Base-by-base conservation (phyloP, 129 eudicot species). In the Ambrosia trifida region DNA sequence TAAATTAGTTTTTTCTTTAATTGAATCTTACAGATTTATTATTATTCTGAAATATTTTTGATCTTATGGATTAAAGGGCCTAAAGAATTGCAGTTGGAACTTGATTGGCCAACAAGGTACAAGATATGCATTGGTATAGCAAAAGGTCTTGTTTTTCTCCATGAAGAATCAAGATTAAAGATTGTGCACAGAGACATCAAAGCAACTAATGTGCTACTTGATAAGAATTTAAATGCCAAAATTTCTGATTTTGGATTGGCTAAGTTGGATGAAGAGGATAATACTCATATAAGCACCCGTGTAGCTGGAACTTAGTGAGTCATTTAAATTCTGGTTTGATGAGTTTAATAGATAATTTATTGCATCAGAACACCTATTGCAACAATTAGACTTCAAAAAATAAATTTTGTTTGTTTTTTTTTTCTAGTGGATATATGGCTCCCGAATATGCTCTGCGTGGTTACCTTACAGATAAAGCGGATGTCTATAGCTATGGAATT, bases 221-320 rank as follows among this genome's bases (percentile, higher is more conserved):
- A 89, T 66, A 76, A 80, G 73, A 59, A 86, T 64, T 69, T 89
- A 36, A 52, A 78, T 59, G 84, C 96, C 43, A 89, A 84, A 52
- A 89, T 89, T 63, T 89, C 96, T 24, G 96, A 89, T 68, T 89
- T 89, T 31, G 96, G 96, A 33, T 82, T 87, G 67, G 96, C 94
- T 59, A 84, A 76, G 77, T 87, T 86, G 80, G 94, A 84, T 79
- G 96, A 90, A 72, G 94, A 89, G 60, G 87, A 83, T 5, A 69
- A 86, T 53, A 86, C 93, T 43, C 93, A 86, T 67, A 84, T 89
- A 14, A 89, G 86, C 88, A 84, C 96, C 46, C 82, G 94, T 14
- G 54, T 89, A 30, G 96, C 96, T 49, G 96, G 96, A 73, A 89
- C 94, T 36, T 82, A 67, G 96, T 89, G 46, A 89, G 90, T 75